A percentile compares a stretch with the other conserved stretches of the same genome.
Evolutionary conservation across 345 rosid genomes (phyloP).

Genomic region (Citrus maxima): DNA sequence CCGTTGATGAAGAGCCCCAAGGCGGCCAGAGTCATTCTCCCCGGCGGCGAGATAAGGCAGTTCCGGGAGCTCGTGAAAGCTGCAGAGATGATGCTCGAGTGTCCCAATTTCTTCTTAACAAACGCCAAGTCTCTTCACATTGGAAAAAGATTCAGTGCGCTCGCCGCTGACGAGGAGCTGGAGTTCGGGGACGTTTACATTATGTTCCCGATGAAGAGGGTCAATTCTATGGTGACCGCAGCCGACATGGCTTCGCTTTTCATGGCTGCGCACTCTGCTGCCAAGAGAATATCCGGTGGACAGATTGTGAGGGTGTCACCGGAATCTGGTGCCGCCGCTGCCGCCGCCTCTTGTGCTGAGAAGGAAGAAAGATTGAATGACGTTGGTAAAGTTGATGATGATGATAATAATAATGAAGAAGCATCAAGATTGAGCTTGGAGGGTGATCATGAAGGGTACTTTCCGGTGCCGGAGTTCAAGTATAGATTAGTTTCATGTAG

Average conservation of each 20-base stretch:
- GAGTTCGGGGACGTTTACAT: slow-evolving; percentile 52
- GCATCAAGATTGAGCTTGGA: slow-evolving; percentile 27
- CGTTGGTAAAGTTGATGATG: not conserved
- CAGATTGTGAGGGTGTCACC: slow-evolving; percentile 21
- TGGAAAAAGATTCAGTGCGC: slow-evolving; percentile 53
- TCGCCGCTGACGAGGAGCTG: slow-evolving; percentile 59
- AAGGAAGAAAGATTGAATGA: not conserved
- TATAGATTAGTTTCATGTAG: slow-evolving; percentile 39
- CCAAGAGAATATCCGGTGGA: slow-evolving; percentile 35
- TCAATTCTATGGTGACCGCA: slow-evolving; percentile 40
- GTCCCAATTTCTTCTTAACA: slow-evolving; percentile 49
- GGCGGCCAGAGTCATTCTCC: slow-evolving; percentile 48
- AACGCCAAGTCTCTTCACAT: slow-evolving; percentile 47
- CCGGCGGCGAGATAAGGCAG: slow-evolving; percentile 52
- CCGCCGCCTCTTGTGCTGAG: not conserved
- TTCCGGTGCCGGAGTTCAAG: slow-evolving; percentile 25
- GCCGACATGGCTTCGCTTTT: slow-evolving; percentile 56
- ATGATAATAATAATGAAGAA: not conserved
- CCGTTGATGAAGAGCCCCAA: slow-evolving; percentile 32
- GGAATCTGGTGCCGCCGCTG: not conserved
- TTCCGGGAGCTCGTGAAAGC: slow-evolving; percentile 44
- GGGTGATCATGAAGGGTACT: slow-evolving; percentile 23
- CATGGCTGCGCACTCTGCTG: slow-evolving; percentile 41
- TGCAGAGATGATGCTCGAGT: slow-evolving; percentile 68
- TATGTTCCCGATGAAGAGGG: slow-evolving; percentile 61